Evolutionary conservation across 495 filamentous ascomycete genomes (phyloP).

Genomic region (Evernia prunastri): DNA sequence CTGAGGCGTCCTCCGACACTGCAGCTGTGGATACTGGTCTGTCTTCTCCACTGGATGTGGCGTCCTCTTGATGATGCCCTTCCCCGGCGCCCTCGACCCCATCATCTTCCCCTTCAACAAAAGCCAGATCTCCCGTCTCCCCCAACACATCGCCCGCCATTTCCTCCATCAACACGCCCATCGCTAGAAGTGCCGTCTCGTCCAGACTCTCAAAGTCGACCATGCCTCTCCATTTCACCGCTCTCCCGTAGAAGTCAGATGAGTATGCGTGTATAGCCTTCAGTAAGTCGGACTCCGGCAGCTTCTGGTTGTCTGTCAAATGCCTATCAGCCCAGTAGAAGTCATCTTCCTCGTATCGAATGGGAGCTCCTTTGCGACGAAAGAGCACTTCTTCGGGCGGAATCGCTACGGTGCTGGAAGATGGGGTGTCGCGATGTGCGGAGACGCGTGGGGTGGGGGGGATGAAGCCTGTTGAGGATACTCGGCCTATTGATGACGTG

Average conservation of each 20-base stretch:
- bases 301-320: conserved; percentile 44
- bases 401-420: conserved; percentile 45
- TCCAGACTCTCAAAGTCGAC: conserved; percentile 62
- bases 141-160: conserved; percentile 57
- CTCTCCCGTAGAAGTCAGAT: conserved; percentile 60
- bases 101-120: conserved; percentile 55
- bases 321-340: conserved; percentile 58
- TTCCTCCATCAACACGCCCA: conserved; percentile 81
- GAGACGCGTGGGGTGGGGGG: conserved; percentile 34
- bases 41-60: neutral
- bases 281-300: conserved; percentile 71
- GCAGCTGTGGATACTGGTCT: neutral
- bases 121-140: conserved; percentile 64
- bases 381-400: conserved; percentile 74
- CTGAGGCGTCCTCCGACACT: neutral
- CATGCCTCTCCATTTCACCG: conserved; percentile 30
- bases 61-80: neutral
- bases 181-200: conserved; percentile 73
- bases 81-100: conserved; percentile 6
- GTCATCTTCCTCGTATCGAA: conserved; percentile 61
- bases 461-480: conserved; percentile 41
- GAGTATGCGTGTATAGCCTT: conserved; percentile 69
- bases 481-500: conserved; percentile 40
- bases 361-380: conserved; percentile 52
- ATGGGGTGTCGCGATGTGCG: conserved; percentile 45